A percentile compares a stretch with the other conserved stretches of the same genome.
phyloP scores from a whole-genome alignment of 805 yeast genomes.

The Monosporozyma servazzii region DNA sequence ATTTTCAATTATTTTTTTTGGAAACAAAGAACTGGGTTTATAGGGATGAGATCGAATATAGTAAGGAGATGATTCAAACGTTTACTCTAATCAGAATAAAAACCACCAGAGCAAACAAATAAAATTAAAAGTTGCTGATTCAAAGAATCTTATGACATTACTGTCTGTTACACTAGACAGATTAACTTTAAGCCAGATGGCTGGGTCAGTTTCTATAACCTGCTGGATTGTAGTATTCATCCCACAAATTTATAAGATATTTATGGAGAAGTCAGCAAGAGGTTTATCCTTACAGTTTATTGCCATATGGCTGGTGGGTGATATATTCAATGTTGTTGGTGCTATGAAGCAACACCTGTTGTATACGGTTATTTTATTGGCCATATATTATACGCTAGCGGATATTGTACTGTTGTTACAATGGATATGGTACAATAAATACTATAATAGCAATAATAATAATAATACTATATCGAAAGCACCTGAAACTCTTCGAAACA shows the following conservation, averaged over 20 bases:
- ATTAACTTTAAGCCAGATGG: conserved; percentile 63
- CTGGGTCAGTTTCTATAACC: conserved; percentile 81
- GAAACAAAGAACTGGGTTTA: background rate
- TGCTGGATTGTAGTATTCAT: conserved; percentile 98
- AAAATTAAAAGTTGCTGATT: too few species aligned
- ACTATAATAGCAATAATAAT: background rate
- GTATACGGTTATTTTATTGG: conserved; percentile 89
- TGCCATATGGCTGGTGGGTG: conserved; percentile 87
- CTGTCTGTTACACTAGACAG: conserved; percentile 53
- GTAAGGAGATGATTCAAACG: background rate
- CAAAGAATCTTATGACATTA: background rate
- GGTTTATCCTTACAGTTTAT: conserved; percentile 83
- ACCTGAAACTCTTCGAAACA: conserved; percentile 16
- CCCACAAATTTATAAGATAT: conserved; percentile 92
- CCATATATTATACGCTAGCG: conserved; percentile 86
- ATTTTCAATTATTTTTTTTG: background rate
- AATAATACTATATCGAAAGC: conserved; percentile 31
- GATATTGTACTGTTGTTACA: conserved; percentile 79
- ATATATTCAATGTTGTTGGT: conserved; percentile 86
- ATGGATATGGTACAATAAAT: conserved; percentile 51
- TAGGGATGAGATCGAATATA: background rate
- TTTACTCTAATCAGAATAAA: background rate
- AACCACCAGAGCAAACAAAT: background rate
- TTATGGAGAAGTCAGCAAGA: conserved; percentile 73
- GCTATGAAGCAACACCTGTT: conserved; percentile 81